Base-by-base conservation (phyloP, 2,329 filamentous ascomycete species). In the Pezicula carpinea region DNA sequence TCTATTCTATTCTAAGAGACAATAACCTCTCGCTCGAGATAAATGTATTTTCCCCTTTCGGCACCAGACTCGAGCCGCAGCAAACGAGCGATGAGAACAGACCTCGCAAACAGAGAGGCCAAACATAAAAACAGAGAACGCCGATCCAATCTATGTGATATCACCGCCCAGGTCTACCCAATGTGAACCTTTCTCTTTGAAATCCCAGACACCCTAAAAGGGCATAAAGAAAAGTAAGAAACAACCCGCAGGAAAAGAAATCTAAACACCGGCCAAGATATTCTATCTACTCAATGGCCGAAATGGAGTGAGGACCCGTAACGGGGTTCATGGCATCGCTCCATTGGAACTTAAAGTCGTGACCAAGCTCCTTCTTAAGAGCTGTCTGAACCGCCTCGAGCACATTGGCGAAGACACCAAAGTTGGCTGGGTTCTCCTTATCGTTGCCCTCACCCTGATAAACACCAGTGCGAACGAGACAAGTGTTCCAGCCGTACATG, bases 401-500 rank as follows among this genome's bases (percentile, higher is more conserved):
- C 11, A 89, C 85, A 59, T 87, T 87, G 50, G 72, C 65, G 69
- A 89, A 89, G 34, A 89, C 85, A 54, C 85, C 85, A 61, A 89
- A 88, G 69, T 76, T 86, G 61, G 85, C 85, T 1, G 85, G 85
- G 69, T 87, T 89, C 69, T 87, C 74, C 65, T 83, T 76, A 61
- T 89, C 86, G 62, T 89, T 89, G 49, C 81, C 83, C 15, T 79
- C 83, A 52, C 85, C 85, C 69, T 87, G 83, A 77, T 85, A 89
- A 40, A 89, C 85, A 69, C 86, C 86, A 0, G 85, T 89, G 61
- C 85, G 80, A 47, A 89, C 85, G 46, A 89, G 69, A 62, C 85
- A 89, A 3, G 85, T 89, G 69, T 89, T 89, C 86, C 85, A 89
- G 50, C 83, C 83, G 66, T 89, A 88, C 77, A 83, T 85, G 75